Base-by-base conservation (phyloP, 495 filamentous ascomycete genomes). In the Penicillium parvum region DNA sequence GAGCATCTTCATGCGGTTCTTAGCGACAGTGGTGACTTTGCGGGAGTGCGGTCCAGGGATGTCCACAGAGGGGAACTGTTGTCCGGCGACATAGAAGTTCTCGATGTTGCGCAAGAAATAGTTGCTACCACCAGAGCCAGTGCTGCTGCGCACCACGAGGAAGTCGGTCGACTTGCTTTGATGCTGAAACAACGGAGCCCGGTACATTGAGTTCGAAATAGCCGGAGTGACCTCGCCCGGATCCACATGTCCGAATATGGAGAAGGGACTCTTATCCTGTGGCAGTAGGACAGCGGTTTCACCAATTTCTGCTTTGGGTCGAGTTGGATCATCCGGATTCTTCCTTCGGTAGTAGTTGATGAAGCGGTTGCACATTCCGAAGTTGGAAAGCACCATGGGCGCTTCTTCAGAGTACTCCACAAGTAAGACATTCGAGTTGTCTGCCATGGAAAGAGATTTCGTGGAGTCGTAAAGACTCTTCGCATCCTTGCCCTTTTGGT, bases 391-490 rank as follows among this genome's bases (percentile, higher is more conserved):
- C 43, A 90, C 85, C 9, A 79, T 85, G 1, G 92, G 92, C 40
- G 86, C 85, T 61, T 97, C 88, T 59, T 99, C 92, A 8, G 88
- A 92, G 64, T 97, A 97, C 66, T 99, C 92, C 22, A 96, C 80
- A 11, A 99, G 73, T 7, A 96, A 70, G 11, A 84, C 81, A 17
- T 78, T 83, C 0, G 94, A 90, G 57, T 90, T 95, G 59, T 99
- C 92, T 42, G 81, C 85, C 53, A 95, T 63, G 1, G 84, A 84
- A 10, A 99, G 74, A 41, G 94, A 82, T 43, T 82, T 81, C 2
- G 88, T 82, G 11, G 73, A 80, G 25, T 74, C 72, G 68, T 87
- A 96, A 9, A 94, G 67, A 11, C 82, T 77, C 44, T 86, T 82
- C 21, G 84, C 75, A 20, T 84, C 78, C 54, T 85, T 85, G 35